Conservation (phyloP, 192 early-diverging fungal genomes). For the Gonapodya prolifera region DNA sequence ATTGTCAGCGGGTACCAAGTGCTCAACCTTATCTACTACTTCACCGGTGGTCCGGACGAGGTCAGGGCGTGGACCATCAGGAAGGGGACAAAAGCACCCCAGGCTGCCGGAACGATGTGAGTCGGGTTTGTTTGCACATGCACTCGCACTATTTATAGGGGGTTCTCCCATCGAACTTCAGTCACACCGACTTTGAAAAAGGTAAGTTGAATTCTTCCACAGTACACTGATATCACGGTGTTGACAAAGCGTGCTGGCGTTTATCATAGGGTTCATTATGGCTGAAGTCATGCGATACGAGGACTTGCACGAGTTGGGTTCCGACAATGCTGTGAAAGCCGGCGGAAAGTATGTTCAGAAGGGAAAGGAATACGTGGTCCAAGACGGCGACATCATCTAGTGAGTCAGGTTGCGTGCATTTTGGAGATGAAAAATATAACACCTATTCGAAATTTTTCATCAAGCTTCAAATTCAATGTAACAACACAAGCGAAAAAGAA, state of each 20-base stretch:
- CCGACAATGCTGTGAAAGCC: conserved; percentile 81
- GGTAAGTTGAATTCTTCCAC: background rate
- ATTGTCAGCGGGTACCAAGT: conserved; percentile 82
- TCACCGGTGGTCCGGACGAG: conserved; percentile 84
- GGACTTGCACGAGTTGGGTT: conserved; percentile 71
- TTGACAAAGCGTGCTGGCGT: conserved; percentile 35
- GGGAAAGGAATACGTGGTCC: conserved; percentile 84
- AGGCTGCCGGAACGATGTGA: conserved; percentile 78
- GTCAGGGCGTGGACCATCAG: conserved; percentile 88
- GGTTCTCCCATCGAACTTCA: background rate
- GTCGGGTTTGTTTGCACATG: background rate
- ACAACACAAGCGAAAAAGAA: conserved; percentile 36
- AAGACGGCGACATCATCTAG: conserved; percentile 81
- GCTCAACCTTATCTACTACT: conserved; percentile 83
- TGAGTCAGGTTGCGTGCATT: background rate
- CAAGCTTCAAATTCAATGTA: conserved; percentile 30
- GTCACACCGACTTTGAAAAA: conserved; percentile 69
- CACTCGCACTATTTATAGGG: background rate
- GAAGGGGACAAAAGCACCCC: conserved; percentile 68
- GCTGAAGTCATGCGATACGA: conserved; percentile 83
- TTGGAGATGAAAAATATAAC: background rate
- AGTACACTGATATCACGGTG: conserved; percentile 1
- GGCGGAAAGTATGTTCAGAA: conserved; percentile 80
- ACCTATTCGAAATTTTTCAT: background rate
- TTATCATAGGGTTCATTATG: conserved; percentile 79